Percentiles rank a stretch among this genome's conserved stretches.
phyloP scores from a whole-genome alignment of 306 rosid genomes.

The Begonia peltatifolia region DNA sequence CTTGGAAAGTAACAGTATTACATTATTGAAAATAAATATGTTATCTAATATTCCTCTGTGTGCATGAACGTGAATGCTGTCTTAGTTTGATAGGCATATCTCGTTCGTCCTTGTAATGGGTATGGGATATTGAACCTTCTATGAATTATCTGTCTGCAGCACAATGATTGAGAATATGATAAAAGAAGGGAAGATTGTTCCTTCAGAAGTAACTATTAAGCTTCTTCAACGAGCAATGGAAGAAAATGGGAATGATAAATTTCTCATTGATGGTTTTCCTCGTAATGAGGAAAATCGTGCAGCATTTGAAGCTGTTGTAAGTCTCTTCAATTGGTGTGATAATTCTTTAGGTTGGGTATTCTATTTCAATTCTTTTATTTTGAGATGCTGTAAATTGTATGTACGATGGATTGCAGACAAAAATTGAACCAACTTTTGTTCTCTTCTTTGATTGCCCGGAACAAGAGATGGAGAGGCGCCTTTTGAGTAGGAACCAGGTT shows the following conservation, averaged over 20 bases:
- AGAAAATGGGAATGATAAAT: slow-evolving; percentile 71
- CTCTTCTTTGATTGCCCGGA: slow-evolving; percentile 69
- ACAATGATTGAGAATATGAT: slow-evolving; percentile 88
- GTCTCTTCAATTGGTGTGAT: slow-evolving; percentile 10
- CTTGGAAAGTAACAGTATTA: too few species aligned
- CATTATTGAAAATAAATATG: too few species aligned
- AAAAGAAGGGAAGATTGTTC: slow-evolving; percentile 89
- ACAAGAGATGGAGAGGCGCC: slow-evolving; percentile 89
- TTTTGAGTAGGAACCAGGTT: slow-evolving; percentile 81
- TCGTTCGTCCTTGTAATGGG: neutral
- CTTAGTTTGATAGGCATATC: too few species aligned
- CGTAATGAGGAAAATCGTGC: slow-evolving; percentile 99
- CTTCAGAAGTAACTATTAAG: slow-evolving; percentile 79
- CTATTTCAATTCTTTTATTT: neutral
- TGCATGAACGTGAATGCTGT: too few species aligned
- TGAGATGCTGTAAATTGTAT: neutral
- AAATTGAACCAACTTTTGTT: slow-evolving; percentile 80
- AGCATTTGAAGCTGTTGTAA: slow-evolving; percentile 83
- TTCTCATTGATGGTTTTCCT: slow-evolving; percentile 97
- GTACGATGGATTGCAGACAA: slow-evolving; percentile 39
- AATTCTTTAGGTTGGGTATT: neutral
- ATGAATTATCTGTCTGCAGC: slow-evolving; percentile 31
- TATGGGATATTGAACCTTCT: neutral
- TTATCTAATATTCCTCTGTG: too few species aligned
- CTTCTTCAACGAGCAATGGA: slow-evolving; percentile 76